A percentile compares a stretch with the other conserved stretches of the same genome.
phyloP scores from a whole-genome alignment of 73 alveolate species.

The Vitrella brassicaformis region DNA sequence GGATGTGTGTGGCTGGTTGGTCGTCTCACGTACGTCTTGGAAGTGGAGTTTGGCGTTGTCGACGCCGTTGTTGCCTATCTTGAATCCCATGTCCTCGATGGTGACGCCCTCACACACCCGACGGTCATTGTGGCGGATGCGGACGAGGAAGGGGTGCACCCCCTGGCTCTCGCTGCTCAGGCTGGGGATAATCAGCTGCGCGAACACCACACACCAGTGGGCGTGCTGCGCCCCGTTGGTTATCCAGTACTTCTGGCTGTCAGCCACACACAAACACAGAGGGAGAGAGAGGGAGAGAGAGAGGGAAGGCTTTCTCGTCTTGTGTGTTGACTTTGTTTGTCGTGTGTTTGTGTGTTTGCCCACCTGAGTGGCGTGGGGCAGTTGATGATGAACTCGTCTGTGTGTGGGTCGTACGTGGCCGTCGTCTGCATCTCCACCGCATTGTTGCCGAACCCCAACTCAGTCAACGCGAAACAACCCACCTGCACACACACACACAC shows the following conservation, averaged over 20 bases:
- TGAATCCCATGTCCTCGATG: conserved; percentile 51
- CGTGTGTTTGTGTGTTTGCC: too few relatives aligned
- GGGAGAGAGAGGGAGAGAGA: too few relatives aligned
- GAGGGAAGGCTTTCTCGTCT: too few relatives aligned
- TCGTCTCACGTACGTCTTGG: not conserved
- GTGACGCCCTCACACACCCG: conserved; percentile 28
- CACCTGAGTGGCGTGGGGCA: conserved; percentile 43
- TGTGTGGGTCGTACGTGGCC: conserved; percentile 29
- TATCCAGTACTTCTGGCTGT: conserved; percentile 49
- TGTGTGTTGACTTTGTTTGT: too few relatives aligned
- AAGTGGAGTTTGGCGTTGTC: not conserved
- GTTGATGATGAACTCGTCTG: conserved; percentile 30
- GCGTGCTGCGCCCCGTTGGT: conserved; percentile 49
- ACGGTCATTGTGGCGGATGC: conserved; percentile 29
- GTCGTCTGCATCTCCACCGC: conserved; percentile 50
- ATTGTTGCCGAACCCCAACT: conserved; percentile 53
- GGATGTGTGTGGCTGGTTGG: too few relatives aligned
- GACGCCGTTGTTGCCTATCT: conserved; percentile 42
- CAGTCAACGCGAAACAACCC: conserved; percentile 56
- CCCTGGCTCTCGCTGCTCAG: conserved; percentile 45
- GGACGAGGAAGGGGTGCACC: conserved; percentile 42
- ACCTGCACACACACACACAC: not conserved
- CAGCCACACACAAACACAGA: too few relatives aligned
- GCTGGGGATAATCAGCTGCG: conserved; percentile 30
- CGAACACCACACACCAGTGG: conserved; percentile 42